Evolutionary conservation across 176 grass and related monocot genomes (phyloP), one percentile per base, ranked within the genome.

Genomic region (Rhynchospora pubera): DNA sequence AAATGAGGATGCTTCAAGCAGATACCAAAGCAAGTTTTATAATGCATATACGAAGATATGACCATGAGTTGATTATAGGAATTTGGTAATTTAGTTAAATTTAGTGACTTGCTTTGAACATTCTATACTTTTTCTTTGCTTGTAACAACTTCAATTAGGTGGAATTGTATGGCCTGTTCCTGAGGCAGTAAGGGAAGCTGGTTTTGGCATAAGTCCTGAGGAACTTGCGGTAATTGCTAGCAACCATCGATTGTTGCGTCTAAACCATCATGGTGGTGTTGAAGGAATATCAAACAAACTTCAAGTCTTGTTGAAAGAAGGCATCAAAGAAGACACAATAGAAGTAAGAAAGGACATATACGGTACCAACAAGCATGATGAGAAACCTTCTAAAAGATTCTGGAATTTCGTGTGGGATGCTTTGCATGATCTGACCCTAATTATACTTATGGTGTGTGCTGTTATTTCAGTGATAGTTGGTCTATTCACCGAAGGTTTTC

Each of bases 331-430:
- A 80, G 72, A 70, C 30, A 88, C 94, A 62, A 62, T 91, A 85
- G 12, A 53, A 64, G 81, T 44, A 18, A 97, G 94, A 59, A 81
- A 85, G 81, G 88, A 82, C 50, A n/a, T 97, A 9, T 97, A 85
- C 81, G 94, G 94, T 48, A 71, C 81, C 26, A 97, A 97, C 73
- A 85, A 86, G 61, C 83, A 91, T 15, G 63, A 65, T 9, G 86
- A 92, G 51, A 97, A 94, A 71, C 90, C 90, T 47, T 71, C 88
- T 50, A 92, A 92, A 88, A 91, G 88, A 73, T 97, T 97, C 28
- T 97, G 86, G 90, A 94, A 81, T 88, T 94, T 97, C 83, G 83
- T 97, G 14, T 94, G 94, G 94, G 94, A 97, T 83, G 92, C 90
- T 68, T 70, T 97, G 11, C 94, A 97, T 80, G 94, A 97, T 64